phyloP scores from a whole-genome alignment of 2,329 filamentous ascomycete genomes.

The Paecilomyces variotii region DNA sequence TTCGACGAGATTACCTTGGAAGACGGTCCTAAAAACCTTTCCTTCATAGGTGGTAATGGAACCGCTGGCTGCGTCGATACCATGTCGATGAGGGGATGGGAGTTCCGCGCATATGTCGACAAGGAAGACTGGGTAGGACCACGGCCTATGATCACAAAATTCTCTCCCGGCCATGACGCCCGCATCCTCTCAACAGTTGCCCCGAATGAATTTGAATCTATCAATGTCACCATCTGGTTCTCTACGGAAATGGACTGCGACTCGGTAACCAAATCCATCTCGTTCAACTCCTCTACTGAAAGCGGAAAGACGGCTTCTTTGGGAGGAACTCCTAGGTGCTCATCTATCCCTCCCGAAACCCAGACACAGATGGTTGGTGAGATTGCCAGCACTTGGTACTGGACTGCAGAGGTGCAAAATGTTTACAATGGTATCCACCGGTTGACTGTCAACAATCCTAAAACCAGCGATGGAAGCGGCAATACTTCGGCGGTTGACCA shows the following conservation, averaged over 20 bases:
- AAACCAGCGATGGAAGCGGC: conserved; percentile 32
- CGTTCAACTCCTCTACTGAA: conserved; percentile 47
- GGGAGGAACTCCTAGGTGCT: conserved; percentile 44
- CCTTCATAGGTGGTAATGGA: conserved; percentile 39
- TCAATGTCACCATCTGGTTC: conserved; percentile 51
- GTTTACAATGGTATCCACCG: conserved; percentile 55
- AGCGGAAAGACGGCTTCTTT: conserved; percentile 37
- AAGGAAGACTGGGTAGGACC: conserved; percentile 43
- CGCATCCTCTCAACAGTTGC: conserved; percentile 44
- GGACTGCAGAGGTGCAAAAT: conserved; percentile 44
- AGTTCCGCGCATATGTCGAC: conserved; percentile 54
- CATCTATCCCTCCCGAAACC: conserved; percentile 25
- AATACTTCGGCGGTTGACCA: conserved; percentile 49
- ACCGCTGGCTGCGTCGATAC: conserved; percentile 49
- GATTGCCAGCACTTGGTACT: conserved; percentile 48
- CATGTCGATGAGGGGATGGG: conserved; percentile 48
- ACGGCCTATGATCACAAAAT: conserved; percentile 51
- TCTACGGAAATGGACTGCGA: conserved; percentile 55
- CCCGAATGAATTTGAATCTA: conserved; percentile 32
- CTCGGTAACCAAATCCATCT: conserved; percentile 43
- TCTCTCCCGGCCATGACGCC: conserved; percentile 54
- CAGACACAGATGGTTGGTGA: conserved; percentile 39
- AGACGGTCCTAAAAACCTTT: conserved; percentile 37
- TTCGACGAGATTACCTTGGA: conserved; percentile 50
- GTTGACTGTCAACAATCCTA: conserved; percentile 49